Conservation (phyloP, 2,329 filamentous ascomycete genomes). For the Cercospora zeina region DNA sequence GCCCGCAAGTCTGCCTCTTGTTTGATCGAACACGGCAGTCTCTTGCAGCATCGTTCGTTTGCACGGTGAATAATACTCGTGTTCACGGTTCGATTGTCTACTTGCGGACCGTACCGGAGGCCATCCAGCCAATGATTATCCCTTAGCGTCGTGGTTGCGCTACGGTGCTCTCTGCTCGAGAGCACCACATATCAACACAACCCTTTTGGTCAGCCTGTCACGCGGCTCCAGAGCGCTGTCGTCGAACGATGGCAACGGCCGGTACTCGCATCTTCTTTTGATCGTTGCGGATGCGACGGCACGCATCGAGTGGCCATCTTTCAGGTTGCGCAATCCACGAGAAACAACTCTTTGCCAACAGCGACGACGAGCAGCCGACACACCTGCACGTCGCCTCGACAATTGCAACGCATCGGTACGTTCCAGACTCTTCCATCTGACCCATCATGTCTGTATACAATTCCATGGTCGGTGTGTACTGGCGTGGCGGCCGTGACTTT, state of each 20-base stretch:
- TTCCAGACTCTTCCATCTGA: neutral
- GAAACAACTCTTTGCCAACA: constrained; percentile 11
- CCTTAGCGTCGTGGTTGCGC: neutral
- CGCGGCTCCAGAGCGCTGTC: neutral
- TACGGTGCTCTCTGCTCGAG: neutral
- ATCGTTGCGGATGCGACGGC: constrained; percentile 8
- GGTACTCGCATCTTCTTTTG: neutral
- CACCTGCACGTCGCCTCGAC: constrained; percentile 1
- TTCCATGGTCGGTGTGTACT: neutral
- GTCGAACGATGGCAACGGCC: constrained; percentile 10
- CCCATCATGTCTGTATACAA: neutral
- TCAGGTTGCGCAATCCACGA: constrained; percentile 2
- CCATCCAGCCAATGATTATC: too few relatives aligned
- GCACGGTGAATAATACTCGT: too few relatives aligned
- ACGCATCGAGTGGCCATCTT: constrained; percentile 3
- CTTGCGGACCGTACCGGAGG: neutral
- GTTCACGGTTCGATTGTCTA: too few relatives aligned
- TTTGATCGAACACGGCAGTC: too few relatives aligned
- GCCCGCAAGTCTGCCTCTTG: neutral
- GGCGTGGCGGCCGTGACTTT: constrained; percentile 1
- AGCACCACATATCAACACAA: constrained; percentile 1
- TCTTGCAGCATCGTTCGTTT: too few relatives aligned
- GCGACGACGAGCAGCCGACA: constrained; percentile 1
- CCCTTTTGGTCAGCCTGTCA: constrained; percentile 3
- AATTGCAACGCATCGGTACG: neutral